A percentile compares a stretch with the other conserved stretches of the same genome.
Conservation (phyloP, 108 stramenopile genomes). For the Ochromonas danica region DNA sequence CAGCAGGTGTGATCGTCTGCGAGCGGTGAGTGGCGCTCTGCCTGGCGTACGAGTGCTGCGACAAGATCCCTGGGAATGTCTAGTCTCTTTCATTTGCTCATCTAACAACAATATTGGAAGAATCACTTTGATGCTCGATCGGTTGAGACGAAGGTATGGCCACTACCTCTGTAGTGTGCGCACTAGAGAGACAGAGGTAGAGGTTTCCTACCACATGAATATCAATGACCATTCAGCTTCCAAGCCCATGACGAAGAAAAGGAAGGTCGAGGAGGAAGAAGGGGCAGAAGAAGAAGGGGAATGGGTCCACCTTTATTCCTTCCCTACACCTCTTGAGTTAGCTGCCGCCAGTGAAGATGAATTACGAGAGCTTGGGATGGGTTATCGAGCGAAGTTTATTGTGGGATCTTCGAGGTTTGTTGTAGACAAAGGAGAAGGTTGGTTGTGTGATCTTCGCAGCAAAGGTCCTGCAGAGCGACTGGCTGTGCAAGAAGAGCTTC, state of each 20-base stretch:
- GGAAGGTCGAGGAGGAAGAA: neutral
- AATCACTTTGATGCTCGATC: slow-evolving; percentile 80
- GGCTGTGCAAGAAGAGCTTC: slow-evolving; percentile 66
- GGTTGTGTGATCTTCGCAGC: slow-evolving; percentile 36
- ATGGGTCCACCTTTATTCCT: slow-evolving; percentile 64
- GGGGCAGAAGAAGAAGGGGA: neutral
- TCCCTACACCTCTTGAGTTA: slow-evolving; percentile 71
- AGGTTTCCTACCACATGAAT: neutral
- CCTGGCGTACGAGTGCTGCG: slow-evolving; percentile 79
- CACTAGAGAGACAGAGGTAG: neutral
- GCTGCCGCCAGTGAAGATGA: slow-evolving; percentile 51
- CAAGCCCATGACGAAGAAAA: neutral
- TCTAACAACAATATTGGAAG: slow-evolving; percentile 98
- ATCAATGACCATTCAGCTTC: neutral
- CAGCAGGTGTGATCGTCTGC: slow-evolving; percentile 56
- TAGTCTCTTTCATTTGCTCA: slow-evolving; percentile 92
- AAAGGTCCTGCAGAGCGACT: neutral
- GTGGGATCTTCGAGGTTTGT: slow-evolving; percentile 62
- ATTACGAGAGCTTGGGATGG: slow-evolving; percentile 78
- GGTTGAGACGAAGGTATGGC: slow-evolving; percentile 71
- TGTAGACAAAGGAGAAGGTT: slow-evolving; percentile 55
- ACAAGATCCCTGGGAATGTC: slow-evolving; percentile 93
- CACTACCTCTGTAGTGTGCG: slow-evolving; percentile 47
- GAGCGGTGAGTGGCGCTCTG: slow-evolving; percentile 64
- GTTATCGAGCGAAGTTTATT: slow-evolving; percentile 89